Conservation (phyloP, 768 basidiomycete genomes). For the Suillus subalutaceus region DNA sequence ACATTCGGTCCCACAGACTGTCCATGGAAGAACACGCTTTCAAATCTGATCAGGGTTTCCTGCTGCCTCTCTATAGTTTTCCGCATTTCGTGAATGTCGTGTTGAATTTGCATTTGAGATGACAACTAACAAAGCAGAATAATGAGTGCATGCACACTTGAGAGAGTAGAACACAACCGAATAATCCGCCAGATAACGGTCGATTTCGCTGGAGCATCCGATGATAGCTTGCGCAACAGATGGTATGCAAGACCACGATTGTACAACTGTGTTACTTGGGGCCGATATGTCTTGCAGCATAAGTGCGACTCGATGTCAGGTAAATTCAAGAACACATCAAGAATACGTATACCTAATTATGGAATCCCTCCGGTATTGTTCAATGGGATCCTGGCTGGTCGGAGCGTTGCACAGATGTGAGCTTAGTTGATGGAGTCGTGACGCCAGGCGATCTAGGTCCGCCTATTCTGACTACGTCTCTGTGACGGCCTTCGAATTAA, state of each 20-base stretch:
- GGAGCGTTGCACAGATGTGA: not conserved
- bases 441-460: not conserved
- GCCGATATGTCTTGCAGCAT: not conserved
- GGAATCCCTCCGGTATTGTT: not conserved
- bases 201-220: not conserved
- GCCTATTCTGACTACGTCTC: not conserved
- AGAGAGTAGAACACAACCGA: not conserved
- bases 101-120: not conserved
- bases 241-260: not conserved
- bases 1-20: not conserved
- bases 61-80: slow-evolving; percentile 15
- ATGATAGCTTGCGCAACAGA: not conserved
- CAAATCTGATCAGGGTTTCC: not conserved
- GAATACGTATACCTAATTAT: slow-evolving; percentile 3
- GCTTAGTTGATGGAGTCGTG: not conserved
- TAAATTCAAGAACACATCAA: not conserved
- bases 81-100: not conserved
- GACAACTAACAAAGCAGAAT: not conserved
- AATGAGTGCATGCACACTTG: not conserved
- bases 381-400: not conserved
- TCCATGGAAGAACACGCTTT: no score
- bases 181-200: not conserved
- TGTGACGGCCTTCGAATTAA: not conserved
- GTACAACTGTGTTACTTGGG: not conserved
- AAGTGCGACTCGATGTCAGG: not conserved